Percentiles rank a stretch among this genome's conserved stretches.
Evolutionary conservation across 2,329 filamentous ascomycete genomes (phyloP).

Genomic region (Cercospora janseana): DNA sequence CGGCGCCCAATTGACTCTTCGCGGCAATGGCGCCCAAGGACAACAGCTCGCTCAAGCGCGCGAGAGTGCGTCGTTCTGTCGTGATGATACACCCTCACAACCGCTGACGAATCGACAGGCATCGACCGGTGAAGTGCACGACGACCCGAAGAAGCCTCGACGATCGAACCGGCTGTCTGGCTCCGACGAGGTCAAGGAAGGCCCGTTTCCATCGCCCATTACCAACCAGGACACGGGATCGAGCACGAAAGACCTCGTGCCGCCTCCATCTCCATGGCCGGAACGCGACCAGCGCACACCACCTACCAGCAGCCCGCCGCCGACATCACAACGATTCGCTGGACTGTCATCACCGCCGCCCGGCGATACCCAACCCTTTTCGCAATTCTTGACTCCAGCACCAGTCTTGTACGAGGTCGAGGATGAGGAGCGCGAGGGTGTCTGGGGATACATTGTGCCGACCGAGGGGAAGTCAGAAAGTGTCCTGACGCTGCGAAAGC

Average conservation of each 20-base stretch:
- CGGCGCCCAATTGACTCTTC: too few species aligned
- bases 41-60: constrained; percentile 83
- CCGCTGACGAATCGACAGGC: constrained; percentile 50
- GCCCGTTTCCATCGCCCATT: constrained; percentile 77
- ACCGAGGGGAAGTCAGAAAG: constrained; percentile 58
- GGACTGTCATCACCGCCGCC: constrained; percentile 66
- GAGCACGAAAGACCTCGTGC: constrained; percentile 35
- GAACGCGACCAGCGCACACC: constrained; percentile 46
- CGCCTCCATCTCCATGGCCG: not conserved
- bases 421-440: constrained; percentile 78
- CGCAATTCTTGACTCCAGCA: constrained; percentile 75
- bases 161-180: constrained; percentile 67
- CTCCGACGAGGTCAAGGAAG: constrained; percentile 48
- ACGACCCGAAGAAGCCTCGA: constrained; percentile 78
- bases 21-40: constrained; percentile 47
- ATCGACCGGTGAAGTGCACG: constrained; percentile 63
- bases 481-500: constrained; percentile 71
- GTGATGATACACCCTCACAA: not conserved
- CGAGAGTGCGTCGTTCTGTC: constrained; percentile 58
- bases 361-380: constrained; percentile 68
- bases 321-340: constrained; percentile 33
- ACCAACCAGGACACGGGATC: constrained; percentile 66
- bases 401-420: constrained; percentile 74
- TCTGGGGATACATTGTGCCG: constrained; percentile 94
- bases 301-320: constrained; percentile 35